Conservation (phyloP, 2,329 filamentous ascomycete species). For the Ascocoryne sarcoides region DNA sequence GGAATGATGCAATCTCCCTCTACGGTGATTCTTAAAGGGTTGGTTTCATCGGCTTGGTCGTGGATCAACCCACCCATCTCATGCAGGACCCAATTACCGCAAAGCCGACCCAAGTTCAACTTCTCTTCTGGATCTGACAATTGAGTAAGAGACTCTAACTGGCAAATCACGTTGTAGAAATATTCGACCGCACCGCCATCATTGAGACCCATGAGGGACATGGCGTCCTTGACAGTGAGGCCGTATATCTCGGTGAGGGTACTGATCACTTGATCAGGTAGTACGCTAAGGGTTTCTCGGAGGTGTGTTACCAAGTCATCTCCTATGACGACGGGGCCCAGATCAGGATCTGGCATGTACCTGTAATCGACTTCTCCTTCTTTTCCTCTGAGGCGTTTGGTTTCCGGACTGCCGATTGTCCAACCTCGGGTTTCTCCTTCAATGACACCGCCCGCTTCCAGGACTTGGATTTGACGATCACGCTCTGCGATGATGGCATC, state of each 20-base stretch:
- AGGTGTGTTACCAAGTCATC: slow-evolving; percentile 60
- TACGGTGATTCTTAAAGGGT: slow-evolving; percentile 17
- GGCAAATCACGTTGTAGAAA: slow-evolving; percentile 58
- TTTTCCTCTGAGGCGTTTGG: slow-evolving; percentile 75
- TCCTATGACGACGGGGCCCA: slow-evolving; percentile 70
- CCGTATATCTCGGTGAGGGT: slow-evolving; percentile 54
- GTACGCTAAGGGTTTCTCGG: slow-evolving; percentile 51
- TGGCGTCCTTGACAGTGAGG: slow-evolving; percentile 72
- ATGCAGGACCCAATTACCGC: slow-evolving; percentile 63
- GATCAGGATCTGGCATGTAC: slow-evolving; percentile 96
- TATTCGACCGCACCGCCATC: slow-evolving; percentile 74
- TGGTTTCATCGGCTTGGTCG: slow-evolving; percentile 28
- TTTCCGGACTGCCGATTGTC: slow-evolving; percentile 77
- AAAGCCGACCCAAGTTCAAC: slow-evolving; percentile 35
- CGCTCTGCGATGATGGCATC: slow-evolving; percentile 89
- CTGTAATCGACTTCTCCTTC: slow-evolving; percentile 96
- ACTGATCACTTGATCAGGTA: slow-evolving; percentile 63
- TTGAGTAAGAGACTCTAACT: slow-evolving; percentile 7
- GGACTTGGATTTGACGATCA: slow-evolving; percentile 73
- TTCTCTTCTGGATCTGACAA: slow-evolving; percentile 5
- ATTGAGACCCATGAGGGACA: slow-evolving; percentile 69
- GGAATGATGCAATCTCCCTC: slow-evolving; percentile 22
- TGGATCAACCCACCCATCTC: slow-evolving; percentile 62
- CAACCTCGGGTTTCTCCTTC: slow-evolving; percentile 88
- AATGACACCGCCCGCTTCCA: slow-evolving; percentile 66